Conservation (phyloP, 768 basidiomycete species). For the Hypholoma fasciculare region DNA sequence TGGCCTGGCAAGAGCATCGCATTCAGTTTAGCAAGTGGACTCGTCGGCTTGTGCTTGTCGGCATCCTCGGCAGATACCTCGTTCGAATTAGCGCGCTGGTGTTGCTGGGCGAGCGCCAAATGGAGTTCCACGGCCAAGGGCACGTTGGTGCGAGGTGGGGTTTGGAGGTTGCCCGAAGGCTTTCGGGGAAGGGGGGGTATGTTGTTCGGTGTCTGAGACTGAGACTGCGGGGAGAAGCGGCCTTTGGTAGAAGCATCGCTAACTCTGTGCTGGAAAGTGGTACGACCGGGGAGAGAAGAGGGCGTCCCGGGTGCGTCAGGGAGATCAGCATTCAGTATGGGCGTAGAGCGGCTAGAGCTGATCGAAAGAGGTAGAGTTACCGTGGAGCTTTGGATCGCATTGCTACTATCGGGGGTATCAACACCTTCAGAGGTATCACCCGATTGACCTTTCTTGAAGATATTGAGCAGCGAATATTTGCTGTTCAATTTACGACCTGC, state of each 20-base stretch:
- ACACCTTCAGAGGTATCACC: slow-evolving; percentile 30
- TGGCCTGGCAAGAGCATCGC: slow-evolving; percentile 13
- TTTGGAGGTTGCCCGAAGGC: slow-evolving; percentile 23
- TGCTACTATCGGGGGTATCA: slow-evolving; percentile 13
- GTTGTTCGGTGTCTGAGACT: slow-evolving; percentile 6
- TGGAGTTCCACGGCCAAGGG: slow-evolving; percentile 53
- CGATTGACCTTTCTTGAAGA: slow-evolving; percentile 65
- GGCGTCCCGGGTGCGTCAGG: slow-evolving; percentile 12
- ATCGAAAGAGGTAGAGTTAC: slow-evolving; percentile 25
- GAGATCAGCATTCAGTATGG: slow-evolving; percentile 19
- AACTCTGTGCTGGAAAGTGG: slow-evolving; percentile 28
- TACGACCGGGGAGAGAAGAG: slow-evolving; percentile 17
- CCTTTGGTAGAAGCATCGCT: slow-evolving; percentile 32
- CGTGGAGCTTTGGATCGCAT: slow-evolving; percentile 18
- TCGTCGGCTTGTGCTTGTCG: slow-evolving; percentile 14
- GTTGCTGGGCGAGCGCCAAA: slow-evolving; percentile 38
- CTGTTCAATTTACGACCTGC: slow-evolving; percentile 51
- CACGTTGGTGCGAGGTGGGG: slow-evolving; percentile 22
- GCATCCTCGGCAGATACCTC: slow-evolving; percentile 9
- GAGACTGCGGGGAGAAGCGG: slow-evolving; percentile 10
- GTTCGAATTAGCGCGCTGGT: slow-evolving; percentile 18
- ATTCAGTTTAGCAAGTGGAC: slow-evolving; percentile 20
- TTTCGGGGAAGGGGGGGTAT: slow-evolving; percentile 15
- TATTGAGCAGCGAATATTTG: slow-evolving; percentile 73
- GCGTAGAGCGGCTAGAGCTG: slow-evolving; percentile 20